Conservation (phyloP, 768 basidiomycete species). For the Leccinum variicolor region DNA sequence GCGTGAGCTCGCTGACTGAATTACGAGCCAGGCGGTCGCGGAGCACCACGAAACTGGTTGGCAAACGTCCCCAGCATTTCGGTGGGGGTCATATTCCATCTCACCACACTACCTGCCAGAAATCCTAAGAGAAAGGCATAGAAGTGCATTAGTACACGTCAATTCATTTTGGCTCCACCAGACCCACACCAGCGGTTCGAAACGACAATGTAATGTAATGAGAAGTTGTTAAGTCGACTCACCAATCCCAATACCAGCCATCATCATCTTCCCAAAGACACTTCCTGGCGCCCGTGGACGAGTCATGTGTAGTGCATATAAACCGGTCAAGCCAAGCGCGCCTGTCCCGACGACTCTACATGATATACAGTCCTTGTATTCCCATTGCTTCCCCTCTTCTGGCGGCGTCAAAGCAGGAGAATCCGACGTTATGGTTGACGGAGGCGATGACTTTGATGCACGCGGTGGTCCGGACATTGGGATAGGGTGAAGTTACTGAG, state of each 20-base stretch:
- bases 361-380: conserved; percentile 56
- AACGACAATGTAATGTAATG: too few species aligned
- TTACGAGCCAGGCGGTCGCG: too few species aligned
- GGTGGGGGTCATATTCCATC: too few species aligned
- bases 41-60: too few species aligned
- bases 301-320: conserved; percentile 66
- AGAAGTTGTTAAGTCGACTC: neutral
- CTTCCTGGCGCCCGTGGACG: conserved; percentile 62
- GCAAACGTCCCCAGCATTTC: too few species aligned
- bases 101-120: too few species aligned
- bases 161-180: neutral
- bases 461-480: conserved; percentile 22
- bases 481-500: neutral
- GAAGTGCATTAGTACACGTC: too few species aligned
- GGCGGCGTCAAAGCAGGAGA: neutral
- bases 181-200: neutral
- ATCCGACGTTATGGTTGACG: neutral
- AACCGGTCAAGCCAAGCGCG: conserved; percentile 57
- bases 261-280: conserved; percentile 53
- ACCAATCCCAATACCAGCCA: conserved; percentile 65
- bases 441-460: conserved; percentile 1
- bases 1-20: too few species aligned
- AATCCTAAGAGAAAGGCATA: too few species aligned
- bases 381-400: conserved; percentile 10
- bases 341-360: conserved; percentile 68